phyloP scores from a whole-genome alignment of 805 yeast genomes.

The Yarrowia osloensis region DNA sequence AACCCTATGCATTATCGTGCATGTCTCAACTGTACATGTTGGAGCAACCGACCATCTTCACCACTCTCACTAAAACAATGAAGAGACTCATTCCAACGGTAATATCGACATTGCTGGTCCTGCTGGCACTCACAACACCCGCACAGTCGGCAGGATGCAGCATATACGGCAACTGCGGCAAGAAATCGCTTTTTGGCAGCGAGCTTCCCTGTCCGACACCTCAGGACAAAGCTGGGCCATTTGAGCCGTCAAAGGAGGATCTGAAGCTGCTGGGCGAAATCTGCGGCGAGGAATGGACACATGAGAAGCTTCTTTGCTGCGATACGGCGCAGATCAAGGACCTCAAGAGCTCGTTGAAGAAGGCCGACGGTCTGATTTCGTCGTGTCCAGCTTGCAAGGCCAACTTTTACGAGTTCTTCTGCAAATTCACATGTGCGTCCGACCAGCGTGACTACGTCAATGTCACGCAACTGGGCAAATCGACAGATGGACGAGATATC shows the following conservation, averaged over 20 bases:
- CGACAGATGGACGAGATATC: conserved; percentile 55
- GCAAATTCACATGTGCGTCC: conserved; percentile 85
- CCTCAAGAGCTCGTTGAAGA: conserved; percentile 62
- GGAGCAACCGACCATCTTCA: neutral
- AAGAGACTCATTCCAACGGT: neutral
- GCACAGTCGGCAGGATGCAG: conserved; percentile 37
- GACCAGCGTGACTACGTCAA: conserved; percentile 74
- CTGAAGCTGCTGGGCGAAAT: conserved; percentile 52
- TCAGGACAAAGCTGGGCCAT: conserved; percentile 44
- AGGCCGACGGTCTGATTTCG: conserved; percentile 77
- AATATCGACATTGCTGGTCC: neutral
- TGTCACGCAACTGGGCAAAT: conserved; percentile 55
- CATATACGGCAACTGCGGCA: conserved; percentile 62
- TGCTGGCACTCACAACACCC: neutral
- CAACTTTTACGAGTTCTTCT: conserved; percentile 82
- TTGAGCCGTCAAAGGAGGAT: conserved; percentile 53
- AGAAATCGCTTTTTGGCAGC: conserved; percentile 72
- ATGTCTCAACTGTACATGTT: neutral
- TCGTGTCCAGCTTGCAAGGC: conserved; percentile 92
- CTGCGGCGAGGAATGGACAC: conserved; percentile 73
- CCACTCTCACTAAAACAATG: neutral
- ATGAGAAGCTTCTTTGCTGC: conserved; percentile 62
- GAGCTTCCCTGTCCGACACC: conserved; percentile 73
- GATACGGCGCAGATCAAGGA: conserved; percentile 56
- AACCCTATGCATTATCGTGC: conserved; percentile 28